Conservation (phyloP, 1,139 yeast species). For the Nakaseomyces uthaithaninus region DNA sequence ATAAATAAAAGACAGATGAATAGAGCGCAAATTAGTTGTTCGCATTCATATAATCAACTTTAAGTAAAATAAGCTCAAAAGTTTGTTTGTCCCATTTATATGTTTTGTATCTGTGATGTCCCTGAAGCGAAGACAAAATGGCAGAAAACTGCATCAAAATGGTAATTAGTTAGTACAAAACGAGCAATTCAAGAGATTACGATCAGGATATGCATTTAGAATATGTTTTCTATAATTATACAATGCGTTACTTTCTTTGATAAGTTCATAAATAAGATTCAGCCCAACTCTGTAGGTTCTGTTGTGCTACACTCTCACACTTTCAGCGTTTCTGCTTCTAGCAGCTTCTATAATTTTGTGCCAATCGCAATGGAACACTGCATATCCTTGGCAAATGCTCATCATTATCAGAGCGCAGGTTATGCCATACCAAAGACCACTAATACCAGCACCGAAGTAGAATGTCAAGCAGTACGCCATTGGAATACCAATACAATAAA, state of each 20-base stretch:
- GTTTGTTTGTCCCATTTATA: not conserved
- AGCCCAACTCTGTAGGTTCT: not conserved
- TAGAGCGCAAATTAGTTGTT: too few species aligned
- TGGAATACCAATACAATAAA: conserved; percentile 69
- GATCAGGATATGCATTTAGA: not conserved
- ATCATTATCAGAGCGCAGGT: conserved; percentile 66
- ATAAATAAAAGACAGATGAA: not conserved
- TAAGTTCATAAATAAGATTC: conserved; percentile 1
- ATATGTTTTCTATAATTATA: conserved; percentile 5
- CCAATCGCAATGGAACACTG: conserved; percentile 36
- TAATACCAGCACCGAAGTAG: conserved; percentile 43
- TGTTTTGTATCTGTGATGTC: too few species aligned
- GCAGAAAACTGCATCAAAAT: too few species aligned
- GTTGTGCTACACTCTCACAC: conserved; percentile 24
- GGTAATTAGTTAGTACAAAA: not conserved
- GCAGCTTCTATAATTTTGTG: conserved; percentile 32
- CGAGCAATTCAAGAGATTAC: not conserved
- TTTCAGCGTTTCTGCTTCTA: conserved; percentile 43
- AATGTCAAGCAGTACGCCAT: conserved; percentile 59
- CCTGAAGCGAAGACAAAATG: too few species aligned
- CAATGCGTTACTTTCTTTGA: not conserved
- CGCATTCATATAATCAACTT: too few species aligned
- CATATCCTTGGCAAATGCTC: conserved; percentile 48
- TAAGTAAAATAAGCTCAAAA: too few species aligned
- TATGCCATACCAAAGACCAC: conserved; percentile 84